Evolutionary conservation across 192 early-diverging fungal species (phyloP).

Genomic region (Coemansia aciculifera): DNA sequence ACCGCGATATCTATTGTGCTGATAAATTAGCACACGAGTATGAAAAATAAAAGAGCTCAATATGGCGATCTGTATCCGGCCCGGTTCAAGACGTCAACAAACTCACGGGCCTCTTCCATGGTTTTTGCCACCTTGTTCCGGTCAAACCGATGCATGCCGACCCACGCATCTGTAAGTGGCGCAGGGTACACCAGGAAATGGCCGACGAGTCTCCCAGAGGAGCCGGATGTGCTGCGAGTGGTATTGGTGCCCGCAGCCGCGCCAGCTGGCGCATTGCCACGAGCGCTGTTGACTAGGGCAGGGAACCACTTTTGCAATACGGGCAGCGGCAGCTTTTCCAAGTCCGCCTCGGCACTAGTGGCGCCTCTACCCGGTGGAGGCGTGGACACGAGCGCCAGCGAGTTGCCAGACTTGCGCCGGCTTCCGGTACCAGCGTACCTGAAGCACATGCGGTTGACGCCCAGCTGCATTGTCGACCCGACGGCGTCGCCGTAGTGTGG

Average conservation of each 20-base stretch:
- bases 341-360: constrained; percentile 15
- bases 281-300: constrained; percentile 3
- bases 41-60: constrained; percentile 9
- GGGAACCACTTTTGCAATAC: constrained; percentile 53
- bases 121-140: constrained; percentile 16
- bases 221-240: constrained; percentile 9
- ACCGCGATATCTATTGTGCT: background rate
- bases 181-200: constrained; percentile 32
- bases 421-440: constrained; percentile 29
- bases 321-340: constrained; percentile 28
- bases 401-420: background rate
- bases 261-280: background rate
- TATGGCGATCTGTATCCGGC: constrained; percentile 49
- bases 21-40: background rate
- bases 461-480: constrained; percentile 42
- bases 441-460: constrained; percentile 50
- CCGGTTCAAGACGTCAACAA: constrained; percentile 45
- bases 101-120: constrained; percentile 45
- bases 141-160: constrained; percentile 50
- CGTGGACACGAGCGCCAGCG: constrained; percentile 31
- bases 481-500: constrained; percentile 44
- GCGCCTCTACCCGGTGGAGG: constrained; percentile 6
- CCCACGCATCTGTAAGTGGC: constrained; percentile 44
- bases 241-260: constrained; percentile 6
- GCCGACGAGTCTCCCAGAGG: constrained; percentile 8